Percentiles rank a stretch among this genome's conserved stretches.
These are phyloP conservation scores for Clonostachys rosea DNA, from an alignment of 2,329 filamentous ascomycete genomes.

Conservation along the genomic window DNA sequence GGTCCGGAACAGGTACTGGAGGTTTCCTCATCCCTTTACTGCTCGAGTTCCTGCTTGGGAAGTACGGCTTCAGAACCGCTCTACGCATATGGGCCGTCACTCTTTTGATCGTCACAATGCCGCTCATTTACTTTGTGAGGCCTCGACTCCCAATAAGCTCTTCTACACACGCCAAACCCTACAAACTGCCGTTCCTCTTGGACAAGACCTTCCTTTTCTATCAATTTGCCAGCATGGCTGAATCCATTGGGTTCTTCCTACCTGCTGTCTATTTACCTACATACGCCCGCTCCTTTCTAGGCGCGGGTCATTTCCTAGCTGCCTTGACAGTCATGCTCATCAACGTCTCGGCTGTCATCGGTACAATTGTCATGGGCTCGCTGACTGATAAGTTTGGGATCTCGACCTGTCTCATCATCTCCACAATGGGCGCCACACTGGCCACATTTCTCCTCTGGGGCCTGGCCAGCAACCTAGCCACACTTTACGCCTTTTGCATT, in stretches of 20 bases:
- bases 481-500: not conserved
- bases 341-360: not conserved
- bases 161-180: too few relatives aligned
- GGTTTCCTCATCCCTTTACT: slow-evolving; percentile 42
- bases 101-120: slow-evolving; percentile 45
- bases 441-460: not conserved
- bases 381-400: not conserved
- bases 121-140: slow-evolving; percentile 27
- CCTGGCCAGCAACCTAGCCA: not conserved
- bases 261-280: not conserved
- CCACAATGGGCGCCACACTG: not conserved
- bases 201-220: not conserved
- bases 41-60: slow-evolving; percentile 43
- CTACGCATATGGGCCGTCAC: too few relatives aligned
- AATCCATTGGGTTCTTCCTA: not conserved
- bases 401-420: not conserved
- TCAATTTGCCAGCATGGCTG: not conserved
- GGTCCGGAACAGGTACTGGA: slow-evolving; percentile 46
- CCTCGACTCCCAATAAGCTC: too few relatives aligned
- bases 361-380: not conserved
- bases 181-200: slow-evolving; percentile 14
- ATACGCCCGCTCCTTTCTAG: not conserved
- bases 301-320: not conserved
- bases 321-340: not conserved
- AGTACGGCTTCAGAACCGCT: slow-evolving; percentile 35